Conservation (phyloP, 2,329 filamentous ascomycete species). For the Cladosporium colombiae region DNA sequence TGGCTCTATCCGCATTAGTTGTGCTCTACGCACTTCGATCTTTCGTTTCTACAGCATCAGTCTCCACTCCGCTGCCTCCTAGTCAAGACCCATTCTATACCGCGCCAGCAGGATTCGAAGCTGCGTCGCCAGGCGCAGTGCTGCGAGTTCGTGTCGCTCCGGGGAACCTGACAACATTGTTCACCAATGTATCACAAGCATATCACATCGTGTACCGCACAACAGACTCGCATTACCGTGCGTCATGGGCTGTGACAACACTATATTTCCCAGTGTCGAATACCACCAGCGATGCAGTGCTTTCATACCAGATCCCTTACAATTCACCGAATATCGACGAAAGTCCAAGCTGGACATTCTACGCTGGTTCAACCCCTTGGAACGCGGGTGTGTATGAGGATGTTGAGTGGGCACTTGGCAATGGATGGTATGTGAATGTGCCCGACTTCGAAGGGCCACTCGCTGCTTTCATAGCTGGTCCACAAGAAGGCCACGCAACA, state of each 20-base stretch:
- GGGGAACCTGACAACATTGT: conserved; percentile 30
- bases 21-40: not conserved
- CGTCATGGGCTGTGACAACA: conserved; percentile 35
- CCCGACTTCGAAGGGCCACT: conserved; percentile 50
- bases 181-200: conserved; percentile 31
- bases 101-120: conserved; percentile 33
- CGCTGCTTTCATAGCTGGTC: conserved; percentile 46
- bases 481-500: conserved; percentile 46
- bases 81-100: conserved; percentile 42
- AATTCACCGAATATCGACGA: conserved; percentile 44
- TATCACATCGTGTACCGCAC: conserved; percentile 35
- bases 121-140: conserved; percentile 36
- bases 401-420: conserved; percentile 41
- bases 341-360: conserved; percentile 43
- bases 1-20: not conserved
- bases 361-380: conserved; percentile 22
- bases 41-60: not conserved
- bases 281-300: conserved; percentile 22
- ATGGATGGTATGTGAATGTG: conserved; percentile 51
- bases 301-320: conserved; percentile 36
- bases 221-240: conserved; percentile 29
- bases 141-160: conserved; percentile 37
- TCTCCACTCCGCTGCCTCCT: conserved; percentile 32
- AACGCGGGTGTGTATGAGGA: conserved; percentile 16
- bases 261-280: conserved; percentile 24